Conservation (phyloP, 257 asterid genomes). For the Gentiana dahurica region DNA sequence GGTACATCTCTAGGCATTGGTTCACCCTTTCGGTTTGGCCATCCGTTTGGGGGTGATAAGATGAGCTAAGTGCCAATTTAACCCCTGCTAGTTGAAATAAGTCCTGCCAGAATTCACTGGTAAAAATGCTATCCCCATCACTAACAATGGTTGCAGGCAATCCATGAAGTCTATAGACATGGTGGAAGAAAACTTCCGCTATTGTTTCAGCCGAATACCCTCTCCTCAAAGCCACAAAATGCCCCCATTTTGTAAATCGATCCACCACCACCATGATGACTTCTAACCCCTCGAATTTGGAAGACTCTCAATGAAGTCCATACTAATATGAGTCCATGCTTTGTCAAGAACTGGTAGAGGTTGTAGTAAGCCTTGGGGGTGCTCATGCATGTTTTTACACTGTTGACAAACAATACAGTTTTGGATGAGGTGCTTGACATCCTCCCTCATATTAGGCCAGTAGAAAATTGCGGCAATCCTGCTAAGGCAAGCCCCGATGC, state of each 20-base stretch:
- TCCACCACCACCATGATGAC: neutral
- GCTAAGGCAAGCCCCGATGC: neutral
- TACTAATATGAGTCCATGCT: neutral
- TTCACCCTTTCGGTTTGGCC: no score
- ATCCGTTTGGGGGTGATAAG: no score
- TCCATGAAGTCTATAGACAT: neutral
- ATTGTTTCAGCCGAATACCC: neutral
- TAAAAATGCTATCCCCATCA: neutral
- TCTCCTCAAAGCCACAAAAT: neutral
- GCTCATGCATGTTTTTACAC: neutral
- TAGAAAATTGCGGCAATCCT: neutral
- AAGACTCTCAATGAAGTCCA: constrained; percentile 1
- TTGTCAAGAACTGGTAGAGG: neutral
- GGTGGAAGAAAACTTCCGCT: neutral
- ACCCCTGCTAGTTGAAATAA: no score
- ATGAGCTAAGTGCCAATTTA: no score
- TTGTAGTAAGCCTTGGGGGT: neutral
- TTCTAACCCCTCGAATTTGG: neutral
- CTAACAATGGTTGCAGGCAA: neutral
- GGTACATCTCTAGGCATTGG: no score
- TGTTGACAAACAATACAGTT: neutral
- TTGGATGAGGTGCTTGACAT: neutral
- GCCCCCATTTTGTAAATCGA: neutral
- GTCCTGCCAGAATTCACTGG: neutral
- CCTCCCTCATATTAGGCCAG: neutral